A percentile compares a stretch with the other conserved stretches of the same genome.
Conservation (phyloP, 495 filamentous ascomycete genomes). For the Talaromyces borbonicus region DNA sequence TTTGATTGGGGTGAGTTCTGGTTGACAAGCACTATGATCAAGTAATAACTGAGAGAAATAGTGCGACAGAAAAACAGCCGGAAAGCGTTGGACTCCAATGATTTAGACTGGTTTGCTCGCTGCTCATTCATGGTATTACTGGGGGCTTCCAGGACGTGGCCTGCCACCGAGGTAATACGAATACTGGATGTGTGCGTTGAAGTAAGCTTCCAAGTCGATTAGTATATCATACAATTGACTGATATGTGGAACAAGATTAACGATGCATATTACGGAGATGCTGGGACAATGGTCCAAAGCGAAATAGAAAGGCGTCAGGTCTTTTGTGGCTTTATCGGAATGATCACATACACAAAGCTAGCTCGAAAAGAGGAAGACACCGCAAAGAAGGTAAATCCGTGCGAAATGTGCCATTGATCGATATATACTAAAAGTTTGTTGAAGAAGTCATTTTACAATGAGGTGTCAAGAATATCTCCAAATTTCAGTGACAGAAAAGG, state of each 20-base stretch:
- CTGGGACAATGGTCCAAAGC: slow-evolving; percentile 21
- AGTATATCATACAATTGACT: background rate
- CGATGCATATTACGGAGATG: slow-evolving; percentile 44
- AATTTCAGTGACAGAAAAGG: too few relatives aligned
- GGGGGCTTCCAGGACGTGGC: slow-evolving; percentile 45
- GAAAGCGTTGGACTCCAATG: slow-evolving; percentile 42
- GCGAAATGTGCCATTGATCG: too few relatives aligned
- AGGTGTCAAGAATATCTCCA: background rate
- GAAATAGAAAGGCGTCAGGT: slow-evolving; percentile 50
- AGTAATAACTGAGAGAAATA: slow-evolving; percentile 21
- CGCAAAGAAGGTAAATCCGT: slow-evolving; percentile 32
- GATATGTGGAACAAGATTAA: slow-evolving; percentile 37
- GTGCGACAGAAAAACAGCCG: slow-evolving; percentile 15
- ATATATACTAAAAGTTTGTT: background rate
- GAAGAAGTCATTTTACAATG: background rate
- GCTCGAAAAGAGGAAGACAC: slow-evolving; percentile 56
- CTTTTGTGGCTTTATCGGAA: slow-evolving; percentile 60
- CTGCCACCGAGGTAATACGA: slow-evolving; percentile 38
- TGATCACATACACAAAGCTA: slow-evolving; percentile 46
- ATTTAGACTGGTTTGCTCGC: slow-evolving; percentile 74
- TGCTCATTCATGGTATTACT: slow-evolving; percentile 69
- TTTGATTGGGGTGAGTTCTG: slow-evolving; percentile 58
- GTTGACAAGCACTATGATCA: too few relatives aligned
- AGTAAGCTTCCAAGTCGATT: slow-evolving; percentile 12
- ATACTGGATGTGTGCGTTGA: slow-evolving; percentile 51